Evolutionary conservation across 371 early-diverging fungal genomes (phyloP).

Genomic region (Rhizopus sp.): DNA sequence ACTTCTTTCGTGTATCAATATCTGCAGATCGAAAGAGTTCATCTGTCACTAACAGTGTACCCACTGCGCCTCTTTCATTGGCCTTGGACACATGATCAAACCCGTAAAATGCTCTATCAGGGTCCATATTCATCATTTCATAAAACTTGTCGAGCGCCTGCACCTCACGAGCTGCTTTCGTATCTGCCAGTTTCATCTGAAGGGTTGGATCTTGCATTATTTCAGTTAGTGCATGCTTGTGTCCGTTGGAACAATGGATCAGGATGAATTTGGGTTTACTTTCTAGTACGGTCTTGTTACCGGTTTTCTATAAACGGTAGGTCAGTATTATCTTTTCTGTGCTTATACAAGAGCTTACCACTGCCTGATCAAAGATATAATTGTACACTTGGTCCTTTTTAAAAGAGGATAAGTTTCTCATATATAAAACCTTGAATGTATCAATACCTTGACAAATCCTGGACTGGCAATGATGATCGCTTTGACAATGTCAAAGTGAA

Average conservation of each 20-base stretch:
- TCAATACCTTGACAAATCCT: constrained; percentile 83
- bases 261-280: constrained; percentile 85
- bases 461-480: constrained; percentile 94
- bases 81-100: constrained; percentile 83
- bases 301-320: constrained; percentile 57
- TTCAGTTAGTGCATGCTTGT: constrained; percentile 92
- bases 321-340: not conserved
- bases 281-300: constrained; percentile 80
- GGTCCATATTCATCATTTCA: constrained; percentile 84
- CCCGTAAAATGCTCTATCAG: constrained; percentile 93
- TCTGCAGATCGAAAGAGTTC: constrained; percentile 90
- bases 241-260: constrained; percentile 93
- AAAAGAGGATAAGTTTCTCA: not conserved
- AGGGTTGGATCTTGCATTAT: constrained; percentile 88
- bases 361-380: constrained; percentile 84
- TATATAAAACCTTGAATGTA: not conserved
- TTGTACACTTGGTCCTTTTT: constrained; percentile 80
- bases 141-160: constrained; percentile 84
- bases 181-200: constrained; percentile 82
- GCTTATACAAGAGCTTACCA: constrained; percentile 50
- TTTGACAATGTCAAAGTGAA: constrained; percentile 90
- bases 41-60: constrained; percentile 87
- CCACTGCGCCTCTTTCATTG: constrained; percentile 83
- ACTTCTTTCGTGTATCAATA: constrained; percentile 78
- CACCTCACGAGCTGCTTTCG: constrained; percentile 90